Percentiles rank a stretch among this genome's conserved stretches.
These are phyloP conservation scores for Colletotrichum sp. DNA, from an alignment of 2,329 filamentous ascomycete species.

Conservation along the genomic window DNA sequence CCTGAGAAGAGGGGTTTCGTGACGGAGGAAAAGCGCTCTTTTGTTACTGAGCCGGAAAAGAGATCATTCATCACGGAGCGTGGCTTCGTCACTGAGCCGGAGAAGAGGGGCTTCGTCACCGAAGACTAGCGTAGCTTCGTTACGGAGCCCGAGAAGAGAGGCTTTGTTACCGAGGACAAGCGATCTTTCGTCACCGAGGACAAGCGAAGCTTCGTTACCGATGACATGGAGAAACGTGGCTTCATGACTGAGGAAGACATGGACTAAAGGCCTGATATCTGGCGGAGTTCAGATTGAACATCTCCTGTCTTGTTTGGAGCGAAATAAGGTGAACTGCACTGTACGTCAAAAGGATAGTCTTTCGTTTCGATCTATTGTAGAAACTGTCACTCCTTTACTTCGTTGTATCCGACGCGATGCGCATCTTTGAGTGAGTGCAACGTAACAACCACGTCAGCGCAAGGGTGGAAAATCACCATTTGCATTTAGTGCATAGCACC, in stretches of 20 bases:
- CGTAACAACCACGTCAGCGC: not conserved
- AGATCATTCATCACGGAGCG: not conserved
- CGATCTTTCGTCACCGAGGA: not conserved
- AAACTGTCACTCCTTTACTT: not conserved
- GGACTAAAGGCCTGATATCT: not conserved
- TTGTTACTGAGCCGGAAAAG: not conserved
- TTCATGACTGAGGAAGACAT: not conserved
- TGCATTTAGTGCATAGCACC: accelerated
- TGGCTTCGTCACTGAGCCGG: not conserved
- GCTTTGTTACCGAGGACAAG: not conserved
- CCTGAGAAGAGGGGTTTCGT: not conserved
- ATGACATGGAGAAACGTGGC: not conserved
- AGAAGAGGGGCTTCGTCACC: not conserved
- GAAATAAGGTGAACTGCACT: not conserved
- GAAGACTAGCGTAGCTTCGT: not conserved
- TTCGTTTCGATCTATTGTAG: not conserved
- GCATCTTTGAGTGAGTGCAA: not conserved
- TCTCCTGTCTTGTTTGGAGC: not conserved
- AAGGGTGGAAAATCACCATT: not conserved
- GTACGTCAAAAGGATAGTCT: not conserved
- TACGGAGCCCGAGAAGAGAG: not conserved
- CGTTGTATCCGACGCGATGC: not conserved
- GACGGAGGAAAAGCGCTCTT: not conserved
- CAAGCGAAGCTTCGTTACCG: not conserved
- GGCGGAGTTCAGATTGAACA: not conserved